Base-by-base conservation (phyloP, 306 rosid genomes). In the Quercus agrifolia region DNA sequence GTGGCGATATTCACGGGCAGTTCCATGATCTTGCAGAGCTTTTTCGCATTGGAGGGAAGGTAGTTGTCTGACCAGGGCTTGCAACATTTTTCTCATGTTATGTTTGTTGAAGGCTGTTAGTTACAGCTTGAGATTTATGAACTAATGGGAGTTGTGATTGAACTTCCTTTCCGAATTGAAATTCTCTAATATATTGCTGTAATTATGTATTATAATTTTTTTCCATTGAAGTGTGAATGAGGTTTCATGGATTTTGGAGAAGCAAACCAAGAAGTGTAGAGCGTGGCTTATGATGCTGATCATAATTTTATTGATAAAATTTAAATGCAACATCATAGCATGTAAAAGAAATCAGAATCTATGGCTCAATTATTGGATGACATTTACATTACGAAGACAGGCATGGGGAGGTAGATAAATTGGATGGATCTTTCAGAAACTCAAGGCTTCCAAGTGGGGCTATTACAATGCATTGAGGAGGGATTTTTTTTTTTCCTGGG, bases 11-110 rank as follows among this genome's bases (percentile, higher is more conserved):
- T 86, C 99, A 95, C 23, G 99, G 99, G 71, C 97, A 95, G 54
- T 95, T 95, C 80, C 99, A 95, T 76, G 99, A 95, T 85, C 99
- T 95, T 82, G 97, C 99, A 1, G 98, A 95, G 88, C 99, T 95
- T 72, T 92, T 95, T 75, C 96, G 96, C 80, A 95, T 95, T 82
- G 97, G 99, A 74, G 98, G 98, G 68, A 95, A 91, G 99, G 99
- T 92, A 92, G 72, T 77, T 57, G 44, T 77, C 57, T 78, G 55
- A 54, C 67, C 66, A 21, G 66, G 63, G 55, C n/a, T 25, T 72
- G 12, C 25, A 62, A 54, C 74, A 18, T 69, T 84, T 38, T 73
- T n/a, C 62, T 79, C 11, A 35, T 44, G 38, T 61, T 77, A 23
- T 49, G 27, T 69, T 68, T 82, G 25, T 41, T 69, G 20, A 55